A percentile compares a stretch with the other conserved stretches of the same genome.
Evolutionary conservation across 2,329 filamentous ascomycete species (phyloP).

Genomic region (Fusarium liriodendri): DNA sequence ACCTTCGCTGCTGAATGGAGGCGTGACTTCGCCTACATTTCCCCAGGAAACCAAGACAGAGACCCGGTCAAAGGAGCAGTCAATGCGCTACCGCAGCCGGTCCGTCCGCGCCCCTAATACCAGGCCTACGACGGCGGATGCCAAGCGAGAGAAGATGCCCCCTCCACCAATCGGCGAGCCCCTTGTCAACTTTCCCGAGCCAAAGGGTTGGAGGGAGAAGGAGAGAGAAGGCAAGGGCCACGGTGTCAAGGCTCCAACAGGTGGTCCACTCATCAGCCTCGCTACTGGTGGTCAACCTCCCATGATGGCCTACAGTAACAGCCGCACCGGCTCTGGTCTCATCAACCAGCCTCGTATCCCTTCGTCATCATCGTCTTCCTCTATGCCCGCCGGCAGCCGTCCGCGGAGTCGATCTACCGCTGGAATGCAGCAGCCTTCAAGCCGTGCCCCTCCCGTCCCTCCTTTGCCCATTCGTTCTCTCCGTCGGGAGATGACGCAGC

Average conservation of each 20-base stretch:
- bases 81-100: slow-evolving; percentile 48
- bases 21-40: slow-evolving; percentile 33
- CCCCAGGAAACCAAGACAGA: slow-evolving; percentile 45
- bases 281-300: slow-evolving; percentile 48
- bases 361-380: slow-evolving; percentile 27
- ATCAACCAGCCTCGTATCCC: slow-evolving; percentile 30
- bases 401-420: slow-evolving; percentile 44
- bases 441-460: slow-evolving; percentile 40
- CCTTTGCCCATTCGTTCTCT: slow-evolving; percentile 43
- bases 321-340: slow-evolving; percentile 28
- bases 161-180: slow-evolving; percentile 60
- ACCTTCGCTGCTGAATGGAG: slow-evolving; percentile 65
- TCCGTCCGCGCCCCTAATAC: slow-evolving; percentile 32
- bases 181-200: slow-evolving; percentile 75
- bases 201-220: slow-evolving; percentile 61
- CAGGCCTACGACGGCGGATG: slow-evolving; percentile 43
- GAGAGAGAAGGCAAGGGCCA: slow-evolving; percentile 60
- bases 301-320: slow-evolving; percentile 12
- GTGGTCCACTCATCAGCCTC: slow-evolving; percentile 60
- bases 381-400: slow-evolving; percentile 23
- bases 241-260: slow-evolving; percentile 54
- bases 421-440: slow-evolving; percentile 26
- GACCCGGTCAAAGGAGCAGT: slow-evolving; percentile 50
- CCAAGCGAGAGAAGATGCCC: slow-evolving; percentile 38
- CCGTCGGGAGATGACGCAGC: slow-evolving; percentile 41